phyloP scores from a whole-genome alignment of 345 rosid species.

The Trapa bicornis region DNA sequence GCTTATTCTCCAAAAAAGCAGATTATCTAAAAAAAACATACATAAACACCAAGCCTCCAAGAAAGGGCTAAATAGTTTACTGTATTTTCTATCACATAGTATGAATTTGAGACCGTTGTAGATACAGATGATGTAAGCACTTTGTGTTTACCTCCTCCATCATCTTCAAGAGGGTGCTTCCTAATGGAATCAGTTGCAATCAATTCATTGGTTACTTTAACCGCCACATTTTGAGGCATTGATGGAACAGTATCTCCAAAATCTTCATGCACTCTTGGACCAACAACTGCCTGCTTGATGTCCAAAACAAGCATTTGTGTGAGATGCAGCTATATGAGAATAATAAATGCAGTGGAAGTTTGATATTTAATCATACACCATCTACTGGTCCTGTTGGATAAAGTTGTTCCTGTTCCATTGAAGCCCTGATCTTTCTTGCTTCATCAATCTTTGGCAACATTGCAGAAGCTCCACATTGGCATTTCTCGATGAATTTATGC shows the following conservation, averaged over 20 bases:
- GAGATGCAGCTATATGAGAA: background rate
- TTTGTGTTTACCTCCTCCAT: slow-evolving; percentile 36
- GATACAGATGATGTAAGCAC: slow-evolving; percentile 7
- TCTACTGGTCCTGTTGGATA: slow-evolving; percentile 29
- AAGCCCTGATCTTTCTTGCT: slow-evolving; percentile 62
- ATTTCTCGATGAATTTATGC: slow-evolving; percentile 92
- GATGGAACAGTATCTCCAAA: slow-evolving; percentile 74
- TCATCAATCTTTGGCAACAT: slow-evolving; percentile 90
- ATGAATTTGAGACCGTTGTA: background rate
- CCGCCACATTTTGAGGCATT: slow-evolving; percentile 34
- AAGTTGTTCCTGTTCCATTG: slow-evolving; percentile 53
- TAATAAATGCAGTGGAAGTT: background rate
- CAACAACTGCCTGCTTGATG: slow-evolving; percentile 40
- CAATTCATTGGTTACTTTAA: slow-evolving; percentile 29
- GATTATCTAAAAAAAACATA: no score
- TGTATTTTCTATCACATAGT: background rate
- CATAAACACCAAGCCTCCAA: no score
- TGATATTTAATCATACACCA: slow-evolving; percentile 22
- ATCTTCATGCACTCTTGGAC: slow-evolving; percentile 42
- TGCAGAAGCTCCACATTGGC: slow-evolving; percentile 80
- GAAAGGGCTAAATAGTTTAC: no score
- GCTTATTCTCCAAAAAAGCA: no score
- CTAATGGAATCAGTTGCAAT: slow-evolving; percentile 27
- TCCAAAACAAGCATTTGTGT: slow-evolving; percentile 9
- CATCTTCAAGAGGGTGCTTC: slow-evolving; percentile 28